phyloP scores from a whole-genome alignment of 1,284 basidiomycete genomes.

The Ganoderma meredithae region DNA sequence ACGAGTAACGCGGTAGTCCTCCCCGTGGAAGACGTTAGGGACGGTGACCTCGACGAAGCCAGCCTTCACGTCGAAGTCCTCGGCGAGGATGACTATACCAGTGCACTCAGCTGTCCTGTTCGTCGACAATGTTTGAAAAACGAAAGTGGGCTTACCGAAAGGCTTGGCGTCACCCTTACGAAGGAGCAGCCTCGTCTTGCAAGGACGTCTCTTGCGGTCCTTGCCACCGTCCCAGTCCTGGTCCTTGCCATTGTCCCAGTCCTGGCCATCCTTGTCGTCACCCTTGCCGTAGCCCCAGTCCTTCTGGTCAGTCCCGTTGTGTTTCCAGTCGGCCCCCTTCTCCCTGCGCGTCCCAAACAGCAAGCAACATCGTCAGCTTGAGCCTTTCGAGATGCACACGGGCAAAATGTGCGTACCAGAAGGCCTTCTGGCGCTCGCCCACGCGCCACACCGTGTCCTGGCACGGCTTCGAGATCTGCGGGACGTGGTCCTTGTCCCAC shows the following conservation, averaged over 20 bases:
- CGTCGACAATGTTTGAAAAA: neutral
- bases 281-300: neutral
- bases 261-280: neutral
- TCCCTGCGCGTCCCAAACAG: neutral
- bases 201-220: neutral
- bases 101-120: no score
- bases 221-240: neutral
- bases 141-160: neutral
- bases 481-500: neutral
- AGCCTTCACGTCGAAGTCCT: neutral
- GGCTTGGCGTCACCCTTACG: neutral
- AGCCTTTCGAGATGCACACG: neutral
- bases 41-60: neutral
- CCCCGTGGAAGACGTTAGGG: neutral
- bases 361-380: neutral
- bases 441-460: conserved; percentile 3
- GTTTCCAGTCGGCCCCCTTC: conserved; percentile 2
- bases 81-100: neutral
- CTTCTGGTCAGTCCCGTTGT: neutral
- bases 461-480: neutral
- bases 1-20: neutral
- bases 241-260: neutral
- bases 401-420: neutral
- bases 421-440: neutral
- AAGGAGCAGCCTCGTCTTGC: neutral